Base-by-base conservation (phyloP, 2,329 filamentous ascomycete species). In the Colletotrichum sp. region DNA sequence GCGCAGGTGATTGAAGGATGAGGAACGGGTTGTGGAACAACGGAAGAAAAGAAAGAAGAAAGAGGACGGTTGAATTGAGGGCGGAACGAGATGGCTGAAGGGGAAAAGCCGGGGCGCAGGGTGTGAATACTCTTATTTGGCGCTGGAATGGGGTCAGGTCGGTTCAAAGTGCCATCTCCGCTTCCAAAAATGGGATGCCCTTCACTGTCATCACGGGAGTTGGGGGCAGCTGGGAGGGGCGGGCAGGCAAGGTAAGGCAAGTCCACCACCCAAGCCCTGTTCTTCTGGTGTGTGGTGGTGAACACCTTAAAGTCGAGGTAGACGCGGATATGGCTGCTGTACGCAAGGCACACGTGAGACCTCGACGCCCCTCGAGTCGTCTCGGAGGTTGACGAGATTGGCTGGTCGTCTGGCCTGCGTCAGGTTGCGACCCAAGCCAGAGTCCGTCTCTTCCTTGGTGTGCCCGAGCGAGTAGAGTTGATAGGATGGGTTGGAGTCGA, bases 291-390 rank as follows among this genome's bases (percentile, higher is more conserved):
- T 39, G 36, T 48, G 39, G 48, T 39, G 16, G 63, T 36, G 61
- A 43, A 43, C n/a, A 52, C 43, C 43, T 43, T 30, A 13, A 64
- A 43, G 61, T 24, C 61, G 34, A 55, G 28, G 65, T 48, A 59
- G 65, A 67, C 48, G 65, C 48, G 65, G 57, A 48, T 63, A 63
- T 43, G 63, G 36, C 61, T 26, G 28, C 64, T 32, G 57, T 72
- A 73, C 71, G 69, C 73, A 75, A 75, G 73, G 70, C 48, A 74
- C 74, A 74, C 70, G 71, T 76, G 74, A 74, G 74, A 74, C 74
- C 74, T 76, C 68, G 64, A 69, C 64, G 59, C 70, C 70, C 65
- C 70, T 65, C 61, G 60, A 48, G 36, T 68, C 57, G 67, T 69
- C 64, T 64, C 70, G 59, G 70, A 75, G 43, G 70, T 65, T 24